Conservation (phyloP, 352 stramenopile species). For the Pythium monospermum region DNA sequence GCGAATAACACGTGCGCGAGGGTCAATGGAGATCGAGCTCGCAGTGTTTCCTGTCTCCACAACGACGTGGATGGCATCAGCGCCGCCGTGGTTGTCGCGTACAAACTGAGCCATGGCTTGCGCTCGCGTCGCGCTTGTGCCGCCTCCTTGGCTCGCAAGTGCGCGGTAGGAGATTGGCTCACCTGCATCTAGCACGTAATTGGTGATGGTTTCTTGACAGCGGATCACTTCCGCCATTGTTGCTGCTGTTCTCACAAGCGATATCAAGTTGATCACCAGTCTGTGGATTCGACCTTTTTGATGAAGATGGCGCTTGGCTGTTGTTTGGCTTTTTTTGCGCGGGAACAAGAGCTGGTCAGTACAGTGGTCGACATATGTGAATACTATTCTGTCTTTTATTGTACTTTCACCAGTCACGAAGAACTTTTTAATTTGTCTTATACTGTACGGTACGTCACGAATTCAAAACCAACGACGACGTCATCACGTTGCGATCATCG, state of each 20-base stretch:
- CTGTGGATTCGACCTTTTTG: no score
- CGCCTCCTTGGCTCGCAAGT: slow-evolving; percentile 22
- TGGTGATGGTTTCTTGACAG: slow-evolving; percentile 52
- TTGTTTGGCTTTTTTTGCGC: slow-evolving; percentile 18
- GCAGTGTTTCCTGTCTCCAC: slow-evolving; percentile 29
- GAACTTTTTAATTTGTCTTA: no score
- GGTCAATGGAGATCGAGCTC: slow-evolving; percentile 20
- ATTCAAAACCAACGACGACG: no score
- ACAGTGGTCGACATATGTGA: no score
- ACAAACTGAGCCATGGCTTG: slow-evolving; percentile 39
- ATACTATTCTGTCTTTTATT: no score
- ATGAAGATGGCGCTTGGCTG: slow-evolving; percentile 1
- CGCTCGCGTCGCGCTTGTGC: background rate
- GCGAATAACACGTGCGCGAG: slow-evolving; percentile 42
- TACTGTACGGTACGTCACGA: no score
- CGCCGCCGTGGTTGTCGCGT: slow-evolving; percentile 24
- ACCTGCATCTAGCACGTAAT: slow-evolving; percentile 46
- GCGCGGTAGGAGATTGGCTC: slow-evolving; percentile 54
- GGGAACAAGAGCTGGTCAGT: no score
- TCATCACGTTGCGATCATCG: no score
- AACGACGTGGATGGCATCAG: slow-evolving; percentile 38
- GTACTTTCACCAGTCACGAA: no score
- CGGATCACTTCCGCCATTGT: slow-evolving; percentile 22
- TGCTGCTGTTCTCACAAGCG: no score
- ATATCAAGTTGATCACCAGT: no score